A percentile compares a stretch with the other conserved stretches of the same genome.
phyloP scores from a whole-genome alignment of 495 filamentous ascomycete species.

The Aspergillus nidulans region DNA sequence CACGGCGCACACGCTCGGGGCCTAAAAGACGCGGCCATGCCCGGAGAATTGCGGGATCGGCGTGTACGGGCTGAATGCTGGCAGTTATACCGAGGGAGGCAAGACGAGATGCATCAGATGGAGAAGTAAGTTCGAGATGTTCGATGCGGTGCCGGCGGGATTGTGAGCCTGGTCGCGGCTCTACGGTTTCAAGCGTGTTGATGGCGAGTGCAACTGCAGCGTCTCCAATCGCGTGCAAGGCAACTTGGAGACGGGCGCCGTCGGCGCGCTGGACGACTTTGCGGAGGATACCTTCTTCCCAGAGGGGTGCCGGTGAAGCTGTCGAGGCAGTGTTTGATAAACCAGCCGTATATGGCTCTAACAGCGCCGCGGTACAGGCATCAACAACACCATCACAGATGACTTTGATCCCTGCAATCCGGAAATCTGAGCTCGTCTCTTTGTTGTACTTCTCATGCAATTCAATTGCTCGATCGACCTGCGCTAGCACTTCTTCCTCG shows the following conservation, averaged over 20 bases:
- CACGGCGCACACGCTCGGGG: conserved; percentile 44
- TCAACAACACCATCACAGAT: conserved; percentile 67
- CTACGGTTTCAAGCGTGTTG: conserved; percentile 41
- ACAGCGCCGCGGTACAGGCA: conserved; percentile 59
- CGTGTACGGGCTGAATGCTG: conserved; percentile 60
- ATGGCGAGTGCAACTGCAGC: conserved; percentile 50
- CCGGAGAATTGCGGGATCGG: conserved; percentile 57
- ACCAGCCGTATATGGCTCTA: conserved; percentile 48
- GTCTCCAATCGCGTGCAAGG: conserved; percentile 62
- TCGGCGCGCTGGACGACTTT: conserved; percentile 49
- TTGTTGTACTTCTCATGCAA: conserved; percentile 44
- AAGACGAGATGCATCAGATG: conserved; percentile 48
- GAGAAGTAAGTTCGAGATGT: conserved; percentile 55
- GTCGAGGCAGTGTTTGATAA: background rate
- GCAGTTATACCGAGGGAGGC: conserved; percentile 56
- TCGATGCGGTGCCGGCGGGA: conserved; percentile 53
- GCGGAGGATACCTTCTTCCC: conserved; percentile 43
- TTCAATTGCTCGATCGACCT: conserved; percentile 58
- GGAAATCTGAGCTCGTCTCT: conserved; percentile 46
- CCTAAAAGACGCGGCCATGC: conserved; percentile 57
- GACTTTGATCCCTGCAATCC: conserved; percentile 62
- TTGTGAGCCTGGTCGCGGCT: background rate
- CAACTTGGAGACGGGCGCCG: conserved; percentile 52
- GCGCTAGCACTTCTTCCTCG: conserved; percentile 39
- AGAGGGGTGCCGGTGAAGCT: conserved; percentile 38